These are phyloP conservation scores for Ziziphus jujuba DNA, from an alignment of 306 rosid genomes.

Conservation along the genomic window DNA sequence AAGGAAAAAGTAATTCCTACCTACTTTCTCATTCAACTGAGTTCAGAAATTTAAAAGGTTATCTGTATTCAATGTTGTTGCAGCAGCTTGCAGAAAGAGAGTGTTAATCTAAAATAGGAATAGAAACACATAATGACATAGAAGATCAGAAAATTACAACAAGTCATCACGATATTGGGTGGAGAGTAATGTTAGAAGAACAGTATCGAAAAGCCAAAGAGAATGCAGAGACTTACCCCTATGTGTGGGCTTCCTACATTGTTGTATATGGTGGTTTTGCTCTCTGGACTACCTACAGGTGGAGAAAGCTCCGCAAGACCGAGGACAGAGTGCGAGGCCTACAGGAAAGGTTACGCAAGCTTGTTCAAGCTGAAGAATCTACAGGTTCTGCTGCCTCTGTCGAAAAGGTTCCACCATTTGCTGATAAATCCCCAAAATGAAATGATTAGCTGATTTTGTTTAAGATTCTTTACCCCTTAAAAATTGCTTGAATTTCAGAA, in stretches of 20 bases:
- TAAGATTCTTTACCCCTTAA: background rate
- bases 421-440: conserved; percentile 32
- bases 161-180: conserved; percentile 28
- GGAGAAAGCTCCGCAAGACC: conserved; percentile 81
- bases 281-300: conserved; percentile 68
- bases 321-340: conserved; percentile 64
- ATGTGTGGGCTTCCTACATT: conserved; percentile 83
- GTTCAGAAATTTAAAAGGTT: too few relatives aligned
- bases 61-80: too few relatives aligned
- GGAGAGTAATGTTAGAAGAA: conserved; percentile 42
- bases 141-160: conserved; percentile 36
- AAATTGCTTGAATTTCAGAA: background rate
- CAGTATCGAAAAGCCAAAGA: conserved; percentile 57
- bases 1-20: too few relatives aligned
- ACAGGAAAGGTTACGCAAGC: conserved; percentile 59
- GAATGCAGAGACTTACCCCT: conserved; percentile 73
- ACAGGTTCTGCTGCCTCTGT: conserved; percentile 37
- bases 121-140: conserved; percentile 33
- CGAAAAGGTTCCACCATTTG: conserved; percentile 46
- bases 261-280: conserved; percentile 75
- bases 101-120: conserved; percentile 1
- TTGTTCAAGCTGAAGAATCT: conserved; percentile 55
- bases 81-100: too few relatives aligned
- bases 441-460: background rate
- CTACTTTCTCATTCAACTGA: too few relatives aligned